Evolutionary conservation across 139 green algal genomes (phyloP).

Genomic region (Chlorella sp.): DNA sequence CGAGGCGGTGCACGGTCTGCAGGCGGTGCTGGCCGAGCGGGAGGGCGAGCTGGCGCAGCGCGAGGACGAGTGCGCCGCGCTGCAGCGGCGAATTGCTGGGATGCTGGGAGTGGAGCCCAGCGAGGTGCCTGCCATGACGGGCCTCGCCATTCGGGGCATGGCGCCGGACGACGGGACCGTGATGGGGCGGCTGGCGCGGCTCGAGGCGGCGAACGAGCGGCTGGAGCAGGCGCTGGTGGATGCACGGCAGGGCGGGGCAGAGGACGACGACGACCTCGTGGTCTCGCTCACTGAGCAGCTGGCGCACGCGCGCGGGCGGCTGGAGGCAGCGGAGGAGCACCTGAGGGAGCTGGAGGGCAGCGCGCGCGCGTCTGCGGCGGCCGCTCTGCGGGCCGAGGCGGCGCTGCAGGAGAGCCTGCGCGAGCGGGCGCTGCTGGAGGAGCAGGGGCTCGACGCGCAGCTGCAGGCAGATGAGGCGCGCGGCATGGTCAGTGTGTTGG

Average conservation of each 20-base stretch:
- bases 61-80: constrained; percentile 10
- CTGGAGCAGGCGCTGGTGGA: constrained; percentile 14
- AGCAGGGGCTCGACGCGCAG: no score
- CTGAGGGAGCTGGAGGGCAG: constrained; percentile 23
- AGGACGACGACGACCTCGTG: not conserved
- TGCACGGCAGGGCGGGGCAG: not conserved
- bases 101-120: constrained; percentile 10
- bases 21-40: constrained; percentile 11
- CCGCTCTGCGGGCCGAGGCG: constrained; percentile 28
- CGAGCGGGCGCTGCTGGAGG: constrained; percentile 28
- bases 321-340: constrained; percentile 30
- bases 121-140: no score
- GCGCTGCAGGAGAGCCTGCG: constrained; percentile 36
- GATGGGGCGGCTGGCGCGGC: no score
- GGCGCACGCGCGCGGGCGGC: not conserved
- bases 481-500: no score
- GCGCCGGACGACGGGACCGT: no score
- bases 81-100: not conserved
- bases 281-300: constrained; percentile 20
- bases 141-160: no score
- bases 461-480: no score
- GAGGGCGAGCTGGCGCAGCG: not conserved
- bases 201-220: constrained; percentile 18
- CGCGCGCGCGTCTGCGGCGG: no score
- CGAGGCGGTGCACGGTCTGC: constrained; percentile 3